A percentile compares a stretch with the other conserved stretches of the same genome.
These are phyloP conservation scores for Hyaloscypha bicolor DNA, from an alignment of 495 filamentous ascomycete species.

Conservation along the genomic window DNA sequence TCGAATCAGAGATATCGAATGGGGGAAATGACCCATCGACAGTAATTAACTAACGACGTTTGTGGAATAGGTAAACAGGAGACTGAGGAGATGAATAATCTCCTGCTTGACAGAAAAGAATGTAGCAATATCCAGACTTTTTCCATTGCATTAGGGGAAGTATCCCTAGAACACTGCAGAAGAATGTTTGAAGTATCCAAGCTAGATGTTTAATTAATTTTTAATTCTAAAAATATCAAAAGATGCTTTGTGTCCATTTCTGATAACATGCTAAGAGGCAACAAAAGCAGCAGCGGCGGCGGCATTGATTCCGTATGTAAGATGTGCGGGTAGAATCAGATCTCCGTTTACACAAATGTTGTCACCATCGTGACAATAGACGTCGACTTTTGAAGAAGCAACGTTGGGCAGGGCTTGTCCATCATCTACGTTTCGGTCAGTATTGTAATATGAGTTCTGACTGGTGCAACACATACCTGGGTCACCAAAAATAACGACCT, in stretches of 20 bases:
- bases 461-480: constrained; percentile 41
- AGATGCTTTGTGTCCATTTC: neutral
- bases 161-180: no score
- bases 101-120: no score
- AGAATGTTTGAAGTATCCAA: neutral
- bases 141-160: no score
- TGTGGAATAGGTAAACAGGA: no score
- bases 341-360: constrained; percentile 55
- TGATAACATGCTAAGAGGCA: neutral
- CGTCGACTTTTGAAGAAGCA: constrained; percentile 46
- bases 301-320: constrained; percentile 53
- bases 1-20: no score
- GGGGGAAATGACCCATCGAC: no score
- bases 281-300: constrained; percentile 51
- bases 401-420: constrained; percentile 47
- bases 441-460: neutral
- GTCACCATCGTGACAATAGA: constrained; percentile 55
- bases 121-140: no score
- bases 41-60: no score
- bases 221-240: neutral
- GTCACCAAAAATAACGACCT: constrained; percentile 61
- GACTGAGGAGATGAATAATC: no score
- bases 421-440: constrained; percentile 28
- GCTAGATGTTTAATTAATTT: neutral
- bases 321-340: constrained; percentile 51